Conservation (phyloP, 495 filamentous ascomycete species). For the Penicillium salamii region DNA sequence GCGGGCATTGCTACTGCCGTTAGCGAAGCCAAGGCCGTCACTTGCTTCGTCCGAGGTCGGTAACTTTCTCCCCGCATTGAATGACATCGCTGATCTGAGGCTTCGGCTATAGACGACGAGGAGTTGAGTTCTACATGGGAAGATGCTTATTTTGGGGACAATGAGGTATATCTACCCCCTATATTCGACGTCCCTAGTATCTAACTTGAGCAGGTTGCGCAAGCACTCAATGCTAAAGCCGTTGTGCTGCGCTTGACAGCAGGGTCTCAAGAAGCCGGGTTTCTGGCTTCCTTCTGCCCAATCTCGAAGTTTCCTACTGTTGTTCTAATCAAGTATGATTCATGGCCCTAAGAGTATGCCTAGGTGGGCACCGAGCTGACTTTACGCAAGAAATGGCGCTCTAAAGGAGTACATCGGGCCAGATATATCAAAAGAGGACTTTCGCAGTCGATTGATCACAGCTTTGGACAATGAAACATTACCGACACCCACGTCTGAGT, state of each 20-base stretch:
- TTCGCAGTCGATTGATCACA: constrained; percentile 45
- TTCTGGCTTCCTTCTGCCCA: constrained; percentile 76
- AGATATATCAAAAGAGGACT: constrained; percentile 56
- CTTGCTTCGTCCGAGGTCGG: constrained; percentile 68
- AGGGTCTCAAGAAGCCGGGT: constrained; percentile 74
- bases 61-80: constrained; percentile 45
- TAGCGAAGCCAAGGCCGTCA: constrained; percentile 59
- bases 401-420: constrained; percentile 63
- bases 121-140: constrained; percentile 73
- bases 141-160: constrained; percentile 62
- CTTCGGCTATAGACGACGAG: constrained; percentile 52
- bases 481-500: constrained; percentile 1
- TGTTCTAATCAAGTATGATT: constrained; percentile 68
- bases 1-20: constrained; percentile 75
- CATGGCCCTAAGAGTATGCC: not conserved
- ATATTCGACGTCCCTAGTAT: not conserved
- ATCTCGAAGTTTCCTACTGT: constrained; percentile 69
- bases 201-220: constrained; percentile 34
- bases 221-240: constrained; percentile 52
- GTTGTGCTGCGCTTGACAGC: constrained; percentile 66
- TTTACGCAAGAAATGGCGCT: constrained; percentile 50
- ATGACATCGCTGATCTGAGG: constrained; percentile 13
- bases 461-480: constrained; percentile 28
- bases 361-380: too few species aligned
- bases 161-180: constrained; percentile 42